A percentile compares a stretch with the other conserved stretches of the same genome.
phyloP scores from a whole-genome alignment of 495 filamentous ascomycete species.

The Aspergillus olivimuriae region DNA sequence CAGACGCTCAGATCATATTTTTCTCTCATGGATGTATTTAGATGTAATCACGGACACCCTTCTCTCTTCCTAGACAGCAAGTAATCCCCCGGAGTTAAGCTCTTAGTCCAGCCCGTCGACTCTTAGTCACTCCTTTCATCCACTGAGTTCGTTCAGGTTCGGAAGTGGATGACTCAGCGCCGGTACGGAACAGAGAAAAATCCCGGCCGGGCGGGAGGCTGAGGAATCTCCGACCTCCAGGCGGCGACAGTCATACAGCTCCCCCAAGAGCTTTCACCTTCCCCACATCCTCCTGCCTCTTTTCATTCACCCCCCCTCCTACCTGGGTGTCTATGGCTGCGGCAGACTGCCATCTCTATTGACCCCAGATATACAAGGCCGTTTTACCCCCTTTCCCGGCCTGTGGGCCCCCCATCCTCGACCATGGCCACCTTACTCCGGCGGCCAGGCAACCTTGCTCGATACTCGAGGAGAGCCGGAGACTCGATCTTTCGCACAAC shows the following conservation, averaged over 20 bases:
- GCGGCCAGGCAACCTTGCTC: slow-evolving; percentile 58
- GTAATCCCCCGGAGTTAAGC: no score
- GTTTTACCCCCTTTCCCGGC: slow-evolving; percentile 16
- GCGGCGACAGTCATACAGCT: slow-evolving; percentile 12
- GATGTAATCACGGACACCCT: neutral
- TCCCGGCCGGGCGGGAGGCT: slow-evolving; percentile 14
- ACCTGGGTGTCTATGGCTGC: slow-evolving; percentile 24
- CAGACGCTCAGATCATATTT: neutral
- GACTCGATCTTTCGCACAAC: slow-evolving; percentile 37
- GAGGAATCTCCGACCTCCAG: neutral
- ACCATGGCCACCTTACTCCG: slow-evolving; percentile 61
- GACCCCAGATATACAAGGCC: slow-evolving; percentile 21
- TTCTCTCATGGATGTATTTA: neutral
- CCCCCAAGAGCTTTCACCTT: slow-evolving; percentile 13
- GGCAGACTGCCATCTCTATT: slow-evolving; percentile 15
- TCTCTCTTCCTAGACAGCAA: neutral
- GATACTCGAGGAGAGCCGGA: slow-evolving; percentile 50
- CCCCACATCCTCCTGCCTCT: neutral
- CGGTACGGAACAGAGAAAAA: slow-evolving; percentile 21
- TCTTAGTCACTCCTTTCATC: no score
- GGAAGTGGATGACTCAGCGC: slow-evolving; percentile 22
- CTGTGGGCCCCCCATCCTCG: slow-evolving; percentile 37
- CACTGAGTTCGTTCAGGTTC: slow-evolving; percentile 18
- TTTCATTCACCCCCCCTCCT: neutral
- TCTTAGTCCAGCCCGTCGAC: no score